Evolutionary conservation across 176 grass and related monocot genomes (phyloP).

Genomic region (Paspalum vaginatum): DNA sequence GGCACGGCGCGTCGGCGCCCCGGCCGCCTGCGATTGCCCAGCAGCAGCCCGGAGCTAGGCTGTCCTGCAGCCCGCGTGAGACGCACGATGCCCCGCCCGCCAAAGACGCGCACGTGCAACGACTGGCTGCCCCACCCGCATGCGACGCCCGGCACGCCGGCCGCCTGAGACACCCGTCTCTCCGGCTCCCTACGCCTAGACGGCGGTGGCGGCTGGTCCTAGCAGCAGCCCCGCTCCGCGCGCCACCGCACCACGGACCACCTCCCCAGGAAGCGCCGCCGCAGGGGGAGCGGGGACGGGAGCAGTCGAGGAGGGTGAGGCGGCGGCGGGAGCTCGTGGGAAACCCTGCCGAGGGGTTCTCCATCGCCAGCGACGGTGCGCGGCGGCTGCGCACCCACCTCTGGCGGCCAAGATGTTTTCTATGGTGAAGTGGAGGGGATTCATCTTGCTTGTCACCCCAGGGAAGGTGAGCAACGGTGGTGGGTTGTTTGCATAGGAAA

Average conservation of each 20-base stretch:
- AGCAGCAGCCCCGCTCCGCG: conserved; percentile 53
- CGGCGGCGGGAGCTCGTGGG: conserved; percentile 63
- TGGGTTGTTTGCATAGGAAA: background rate
- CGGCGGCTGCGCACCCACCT: conserved; percentile 80
- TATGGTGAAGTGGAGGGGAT: conserved; percentile 77
- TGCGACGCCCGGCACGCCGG: too few species aligned
- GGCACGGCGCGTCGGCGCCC: too few species aligned
- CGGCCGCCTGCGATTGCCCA: too few species aligned
- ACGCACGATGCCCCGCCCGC: too few species aligned
- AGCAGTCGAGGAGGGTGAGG: conserved; percentile 54
- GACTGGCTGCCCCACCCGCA: too few species aligned
- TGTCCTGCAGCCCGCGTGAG: too few species aligned
- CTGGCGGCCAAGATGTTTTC: conserved; percentile 90
- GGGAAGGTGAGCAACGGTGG: conserved; percentile 48
- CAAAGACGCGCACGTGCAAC: too few species aligned
- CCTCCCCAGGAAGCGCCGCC: conserved; percentile 50
- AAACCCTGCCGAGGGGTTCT: conserved; percentile 70
- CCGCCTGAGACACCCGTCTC: too few species aligned
- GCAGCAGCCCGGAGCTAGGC: too few species aligned
- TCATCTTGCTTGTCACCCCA: conserved; percentile 68
- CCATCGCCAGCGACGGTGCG: conserved; percentile 51
- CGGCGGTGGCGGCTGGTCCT: conserved; percentile 25
- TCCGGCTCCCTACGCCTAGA: too few species aligned
- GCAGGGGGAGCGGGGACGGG: conserved; percentile 2
- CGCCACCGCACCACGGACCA: conserved; percentile 80